Conservation (phyloP, 345 rosid species). For the Ailanthus altissimus region DNA sequence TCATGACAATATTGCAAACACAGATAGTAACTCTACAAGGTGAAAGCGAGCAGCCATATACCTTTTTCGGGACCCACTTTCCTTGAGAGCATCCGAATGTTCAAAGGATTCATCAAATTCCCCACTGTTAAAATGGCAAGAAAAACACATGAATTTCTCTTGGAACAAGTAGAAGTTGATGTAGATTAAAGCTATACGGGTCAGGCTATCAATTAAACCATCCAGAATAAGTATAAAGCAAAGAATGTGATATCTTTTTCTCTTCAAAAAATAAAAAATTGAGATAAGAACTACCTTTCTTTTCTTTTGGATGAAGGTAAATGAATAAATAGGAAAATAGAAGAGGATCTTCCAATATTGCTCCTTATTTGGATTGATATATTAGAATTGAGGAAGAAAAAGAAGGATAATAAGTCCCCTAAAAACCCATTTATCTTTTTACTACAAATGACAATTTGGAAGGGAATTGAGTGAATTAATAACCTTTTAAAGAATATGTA, state of each 20-base stretch:
- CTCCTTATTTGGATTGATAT: neutral
- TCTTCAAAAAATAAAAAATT: neutral
- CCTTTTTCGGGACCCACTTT: slow-evolving; percentile 41
- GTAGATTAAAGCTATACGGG: neutral
- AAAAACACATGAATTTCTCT: neutral
- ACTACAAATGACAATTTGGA: neutral
- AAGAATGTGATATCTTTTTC: neutral
- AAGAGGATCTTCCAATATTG: neutral
- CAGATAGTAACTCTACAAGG: neutral
- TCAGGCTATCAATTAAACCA: neutral
- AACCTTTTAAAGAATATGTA: neutral
- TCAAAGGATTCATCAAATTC: slow-evolving; percentile 38
- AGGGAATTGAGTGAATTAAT: neutral
- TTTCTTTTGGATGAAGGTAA: neutral
- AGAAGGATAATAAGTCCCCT: neutral
- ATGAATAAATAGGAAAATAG: neutral
- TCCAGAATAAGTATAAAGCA: neutral
- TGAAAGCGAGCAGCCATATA: slow-evolving; percentile 9
- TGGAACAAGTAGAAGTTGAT: neutral
- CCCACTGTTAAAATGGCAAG: slow-evolving; percentile 25
- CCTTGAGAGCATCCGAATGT: slow-evolving; percentile 35
- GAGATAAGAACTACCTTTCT: neutral
- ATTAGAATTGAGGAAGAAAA: neutral
- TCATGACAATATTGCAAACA: neutral
- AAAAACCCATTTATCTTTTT: neutral